phyloP scores from a whole-genome alignment of 2,329 filamentous ascomycete genomes.

The Pyrenochaeta sp. region DNA sequence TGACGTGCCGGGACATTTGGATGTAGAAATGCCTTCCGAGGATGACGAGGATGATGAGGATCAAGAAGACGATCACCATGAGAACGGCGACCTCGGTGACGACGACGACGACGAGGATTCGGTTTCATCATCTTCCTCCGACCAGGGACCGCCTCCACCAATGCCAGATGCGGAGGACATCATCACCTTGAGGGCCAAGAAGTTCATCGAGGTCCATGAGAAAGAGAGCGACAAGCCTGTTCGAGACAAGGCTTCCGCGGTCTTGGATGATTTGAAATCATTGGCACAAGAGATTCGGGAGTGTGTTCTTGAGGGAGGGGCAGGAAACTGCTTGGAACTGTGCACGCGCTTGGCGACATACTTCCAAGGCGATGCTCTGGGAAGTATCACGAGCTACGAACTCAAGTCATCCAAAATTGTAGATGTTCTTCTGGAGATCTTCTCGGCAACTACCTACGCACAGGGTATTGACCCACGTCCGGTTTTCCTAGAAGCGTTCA shows the following conservation, averaged over 20 bases:
- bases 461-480: conserved; percentile 70
- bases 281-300: conserved; percentile 75
- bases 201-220: conserved; percentile 85
- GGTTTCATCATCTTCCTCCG: conserved; percentile 65
- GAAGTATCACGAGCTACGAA: conserved; percentile 95
- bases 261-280: conserved; percentile 74
- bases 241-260: conserved; percentile 79
- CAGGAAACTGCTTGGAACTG: conserved; percentile 65
- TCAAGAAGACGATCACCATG: conserved; percentile 60
- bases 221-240: conserved; percentile 75
- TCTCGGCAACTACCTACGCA: conserved; percentile 72
- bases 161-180: conserved; percentile 69
- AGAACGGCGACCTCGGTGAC: conserved; percentile 67
- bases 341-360: conserved; percentile 81
- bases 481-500: conserved; percentile 90
- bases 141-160: conserved; percentile 28
- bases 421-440: conserved; percentile 79
- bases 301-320: conserved; percentile 66
- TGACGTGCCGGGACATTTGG: conserved; percentile 62
- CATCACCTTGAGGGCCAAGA: conserved; percentile 79
- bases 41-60: conserved; percentile 62
- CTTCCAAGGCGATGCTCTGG: conserved; percentile 86
- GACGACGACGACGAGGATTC: conserved; percentile 70
- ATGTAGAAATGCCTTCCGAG: conserved; percentile 61
- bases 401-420: conserved; percentile 90